Percentiles rank a stretch among this genome's conserved stretches.
These are phyloP conservation scores for Cytospora piceicola DNA, from an alignment of 2,329 filamentous ascomycete genomes.

Conservation along the genomic window DNA sequence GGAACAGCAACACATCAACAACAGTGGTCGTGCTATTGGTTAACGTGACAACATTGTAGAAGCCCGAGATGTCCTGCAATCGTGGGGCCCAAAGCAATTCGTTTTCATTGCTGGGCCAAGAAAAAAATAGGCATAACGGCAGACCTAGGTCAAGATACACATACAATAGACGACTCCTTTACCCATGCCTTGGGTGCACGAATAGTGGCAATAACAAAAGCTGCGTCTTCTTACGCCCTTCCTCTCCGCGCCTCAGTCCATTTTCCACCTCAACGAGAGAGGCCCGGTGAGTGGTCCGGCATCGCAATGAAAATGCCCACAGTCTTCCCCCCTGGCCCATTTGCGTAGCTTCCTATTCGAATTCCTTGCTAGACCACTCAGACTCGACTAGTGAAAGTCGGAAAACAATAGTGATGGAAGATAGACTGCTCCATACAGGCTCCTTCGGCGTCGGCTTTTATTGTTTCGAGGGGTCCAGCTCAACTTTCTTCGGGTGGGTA, in stretches of 20 bases:
- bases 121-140: slow-evolving; percentile 10
- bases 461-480: slow-evolving; percentile 10
- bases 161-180: slow-evolving; percentile 6
- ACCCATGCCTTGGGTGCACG: slow-evolving; percentile 15
- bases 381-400: not conserved
- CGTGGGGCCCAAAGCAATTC: not conserved
- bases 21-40: not conserved
- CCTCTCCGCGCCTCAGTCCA: not conserved
- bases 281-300: not conserved
- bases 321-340: not conserved
- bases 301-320: not conserved
- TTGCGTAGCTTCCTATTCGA: not conserved
- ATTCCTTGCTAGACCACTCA: not conserved
- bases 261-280: not conserved
- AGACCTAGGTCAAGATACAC: slow-evolving; percentile 20
- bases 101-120: not conserved
- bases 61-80: not conserved
- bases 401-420: slow-evolving; percentile 14
- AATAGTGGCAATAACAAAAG: slow-evolving; percentile 15
- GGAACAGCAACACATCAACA: not conserved
- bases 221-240: slow-evolving; percentile 3
- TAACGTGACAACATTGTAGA: not conserved
- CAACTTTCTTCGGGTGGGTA: slow-evolving; percentile 34
- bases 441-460: slow-evolving; percentile 6
- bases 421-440: not conserved